A percentile compares a stretch with the other conserved stretches of the same genome.
phyloP scores from a whole-genome alignment of 371 early-diverging fungal genomes.

The Saksenaea vasiformis region DNA sequence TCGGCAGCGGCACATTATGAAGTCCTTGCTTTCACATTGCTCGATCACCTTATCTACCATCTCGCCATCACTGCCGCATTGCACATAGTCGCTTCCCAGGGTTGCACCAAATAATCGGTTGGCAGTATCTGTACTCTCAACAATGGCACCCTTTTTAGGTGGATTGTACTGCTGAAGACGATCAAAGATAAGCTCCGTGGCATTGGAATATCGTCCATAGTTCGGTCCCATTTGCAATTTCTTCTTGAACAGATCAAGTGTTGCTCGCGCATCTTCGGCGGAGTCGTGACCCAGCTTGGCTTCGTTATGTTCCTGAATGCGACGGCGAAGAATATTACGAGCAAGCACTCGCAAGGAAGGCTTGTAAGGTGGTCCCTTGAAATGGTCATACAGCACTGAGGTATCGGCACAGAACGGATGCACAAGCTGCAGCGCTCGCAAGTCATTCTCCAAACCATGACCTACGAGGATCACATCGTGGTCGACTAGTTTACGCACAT shows the following conservation, averaged over 20 bases:
- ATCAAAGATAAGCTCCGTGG: constrained; percentile 53
- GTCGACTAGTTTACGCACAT: constrained; percentile 53
- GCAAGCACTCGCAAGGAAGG: constrained; percentile 62
- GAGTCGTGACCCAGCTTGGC: constrained; percentile 72
- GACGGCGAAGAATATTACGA: constrained; percentile 54
- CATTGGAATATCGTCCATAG: constrained; percentile 48
- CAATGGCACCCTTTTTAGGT: constrained; percentile 40
- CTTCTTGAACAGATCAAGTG: constrained; percentile 69
- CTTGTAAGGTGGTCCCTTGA: constrained; percentile 58
- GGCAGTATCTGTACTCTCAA: constrained; percentile 33
- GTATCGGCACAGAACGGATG: constrained; percentile 79
- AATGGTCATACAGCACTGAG: constrained; percentile 62
- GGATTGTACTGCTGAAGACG: constrained; percentile 46
- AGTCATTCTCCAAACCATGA: constrained; percentile 45
- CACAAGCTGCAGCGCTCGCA: constrained; percentile 46
- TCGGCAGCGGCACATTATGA: constrained; percentile 31
- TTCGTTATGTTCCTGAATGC: constrained; percentile 57
- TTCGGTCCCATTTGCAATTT: constrained; percentile 52
- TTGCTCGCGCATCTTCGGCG: constrained; percentile 75
- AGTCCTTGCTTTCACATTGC: constrained; percentile 24
- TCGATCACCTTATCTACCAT: constrained; percentile 28
- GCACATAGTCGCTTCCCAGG: constrained; percentile 23
- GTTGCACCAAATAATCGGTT: constrained; percentile 24
- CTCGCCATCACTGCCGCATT: constrained; percentile 28
- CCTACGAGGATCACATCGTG: constrained; percentile 61